Evolutionary conservation across 1,284 basidiomycete genomes (phyloP).

Genomic region (Apiotrichum veenhuisii): DNA sequence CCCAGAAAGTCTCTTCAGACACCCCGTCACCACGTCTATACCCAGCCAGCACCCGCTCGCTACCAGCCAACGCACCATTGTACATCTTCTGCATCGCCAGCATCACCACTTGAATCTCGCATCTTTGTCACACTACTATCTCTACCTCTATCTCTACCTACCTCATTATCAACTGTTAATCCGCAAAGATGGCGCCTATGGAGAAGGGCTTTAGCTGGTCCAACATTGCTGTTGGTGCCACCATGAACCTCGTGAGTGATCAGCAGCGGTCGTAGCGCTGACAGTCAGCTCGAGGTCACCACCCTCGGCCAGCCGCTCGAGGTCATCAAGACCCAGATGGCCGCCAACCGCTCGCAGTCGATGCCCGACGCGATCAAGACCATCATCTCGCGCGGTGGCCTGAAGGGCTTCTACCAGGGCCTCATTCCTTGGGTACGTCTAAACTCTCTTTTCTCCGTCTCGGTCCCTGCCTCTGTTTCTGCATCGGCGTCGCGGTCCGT

Average conservation of each 20-base stretch:
- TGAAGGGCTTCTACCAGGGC: constrained; percentile 93
- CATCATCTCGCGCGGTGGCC: constrained; percentile 88
- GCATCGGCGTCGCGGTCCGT: too few relatives aligned
- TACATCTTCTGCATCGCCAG: background rate
- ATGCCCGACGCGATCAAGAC: constrained; percentile 82
- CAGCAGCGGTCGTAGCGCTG: constrained; percentile 29
- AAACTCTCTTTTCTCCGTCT: background rate
- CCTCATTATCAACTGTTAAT: background rate
- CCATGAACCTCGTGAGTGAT: constrained; percentile 83
- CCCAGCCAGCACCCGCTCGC: background rate
- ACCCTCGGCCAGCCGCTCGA: constrained; percentile 97
- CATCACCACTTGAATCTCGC: background rate
- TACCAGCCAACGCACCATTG: background rate
- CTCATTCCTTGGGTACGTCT: constrained; percentile 86
- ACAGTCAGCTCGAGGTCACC: constrained; percentile 63
- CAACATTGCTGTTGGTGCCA: constrained; percentile 96
- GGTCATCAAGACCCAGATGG: constrained; percentile 99
- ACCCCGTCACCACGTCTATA: constrained; percentile 2
- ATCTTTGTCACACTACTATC: background rate
- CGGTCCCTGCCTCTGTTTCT: background rate
- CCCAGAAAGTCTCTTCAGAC: background rate
- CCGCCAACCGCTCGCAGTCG: constrained; percentile 82
- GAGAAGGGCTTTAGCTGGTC: constrained; percentile 96
- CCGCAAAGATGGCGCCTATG: constrained; percentile 52
- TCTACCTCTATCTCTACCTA: background rate